Base-by-base conservation (phyloP, 108 stramenopile species). In the Stephanodiscus minutulus region DNA sequence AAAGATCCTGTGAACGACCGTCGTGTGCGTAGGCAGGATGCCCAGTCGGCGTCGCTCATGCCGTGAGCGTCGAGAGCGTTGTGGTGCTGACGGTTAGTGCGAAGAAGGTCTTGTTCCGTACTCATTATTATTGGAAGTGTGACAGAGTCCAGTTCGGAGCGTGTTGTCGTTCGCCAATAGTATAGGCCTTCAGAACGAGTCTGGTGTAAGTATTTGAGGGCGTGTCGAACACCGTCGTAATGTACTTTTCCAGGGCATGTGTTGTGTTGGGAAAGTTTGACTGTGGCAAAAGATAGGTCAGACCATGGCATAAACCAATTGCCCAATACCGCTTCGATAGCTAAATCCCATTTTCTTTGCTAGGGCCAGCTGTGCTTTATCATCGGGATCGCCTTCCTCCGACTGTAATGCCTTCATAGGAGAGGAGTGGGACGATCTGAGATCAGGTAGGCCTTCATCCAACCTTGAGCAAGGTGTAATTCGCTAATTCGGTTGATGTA, bases 21-120 rank as follows among this genome's bases (percentile, higher is more conserved):
- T 2, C 54, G 22, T 21, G 54, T 55, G 3, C 7, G 11, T 2
- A 24, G 22, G 24, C 24, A 55, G 54, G 59, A 9, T 4, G 68
- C 84, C 72, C 73, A 79, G 29, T 76, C 65, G 25, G 81, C 48
- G 60, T 85, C 81, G 31, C 17, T 52, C 10, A 5, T 58, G 17
- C 68, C 77, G 28, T 41, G 21, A 8, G 48, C 13, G 8, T 55
- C 22, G 22, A 25, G 24, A 2, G 54, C 5, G 5, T 11, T 6
- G 7, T 55, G 54, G 7, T 21, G 20, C 22, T 21, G 54, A 12
- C 54, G 20, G 11, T 25, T 11, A 5, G 11, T 21, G 22, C 6
- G 54, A 21, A 55, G 54, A 5, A 55, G 20, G 24, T 55, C 54
- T 20, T 17, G 18, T 7, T 49, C 9, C 3, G 4, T 49, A 9